These are phyloP conservation scores for Triangularia verruculosa DNA, from an alignment of 2,329 filamentous ascomycete genomes.

Conservation along the genomic window DNA sequence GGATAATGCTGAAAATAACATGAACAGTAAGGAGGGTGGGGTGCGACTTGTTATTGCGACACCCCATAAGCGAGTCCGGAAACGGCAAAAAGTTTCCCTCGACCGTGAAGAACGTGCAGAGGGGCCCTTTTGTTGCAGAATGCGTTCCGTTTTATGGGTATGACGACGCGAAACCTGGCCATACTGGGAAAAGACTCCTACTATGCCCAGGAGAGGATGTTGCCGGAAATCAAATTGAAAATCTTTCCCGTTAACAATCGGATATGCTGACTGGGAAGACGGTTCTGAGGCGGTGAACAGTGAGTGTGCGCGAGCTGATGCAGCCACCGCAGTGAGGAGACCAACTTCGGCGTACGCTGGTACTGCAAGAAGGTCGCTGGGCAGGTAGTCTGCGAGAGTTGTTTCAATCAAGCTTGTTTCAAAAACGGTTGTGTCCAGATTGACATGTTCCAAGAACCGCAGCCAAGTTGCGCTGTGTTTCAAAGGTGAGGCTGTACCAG, in stretches of 20 bases:
- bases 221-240: slow-evolving; percentile 3
- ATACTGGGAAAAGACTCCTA: not conserved
- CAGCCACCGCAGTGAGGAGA: not conserved
- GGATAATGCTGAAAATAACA: no score
- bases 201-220: not conserved
- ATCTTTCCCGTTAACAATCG: not conserved
- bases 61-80: no score
- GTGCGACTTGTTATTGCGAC: no score
- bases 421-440: not conserved
- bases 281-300: not conserved
- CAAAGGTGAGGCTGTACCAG: not conserved
- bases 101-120: no score
- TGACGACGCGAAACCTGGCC: not conserved
- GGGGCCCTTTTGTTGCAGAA: no score
- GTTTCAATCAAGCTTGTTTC: not conserved
- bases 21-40: no score
- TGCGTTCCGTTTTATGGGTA: no score
- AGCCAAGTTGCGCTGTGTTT: not conserved
- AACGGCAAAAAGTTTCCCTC: no score
- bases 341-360: slow-evolving; percentile 1
- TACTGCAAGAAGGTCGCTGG: not conserved
- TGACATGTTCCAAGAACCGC: not conserved
- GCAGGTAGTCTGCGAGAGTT: not conserved
- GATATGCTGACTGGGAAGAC: not conserved
- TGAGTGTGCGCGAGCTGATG: not conserved